These are phyloP conservation scores for Psilocybe subaeruginosa DNA, from an alignment of 768 basidiomycete genomes.

Conservation along the genomic window DNA sequence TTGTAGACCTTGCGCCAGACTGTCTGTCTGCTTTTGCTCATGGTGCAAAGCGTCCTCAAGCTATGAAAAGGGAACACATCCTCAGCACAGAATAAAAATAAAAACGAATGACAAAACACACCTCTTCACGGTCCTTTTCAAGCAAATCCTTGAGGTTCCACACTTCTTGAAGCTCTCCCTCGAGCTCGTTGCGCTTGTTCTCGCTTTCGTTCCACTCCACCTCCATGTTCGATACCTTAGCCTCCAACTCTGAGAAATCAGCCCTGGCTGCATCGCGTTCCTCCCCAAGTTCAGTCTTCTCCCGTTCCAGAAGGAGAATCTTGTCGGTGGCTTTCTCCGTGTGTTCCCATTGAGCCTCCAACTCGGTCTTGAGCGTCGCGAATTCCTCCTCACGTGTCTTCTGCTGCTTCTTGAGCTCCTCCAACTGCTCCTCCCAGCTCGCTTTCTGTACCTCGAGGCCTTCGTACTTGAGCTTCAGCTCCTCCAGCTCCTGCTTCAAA, in stretches of 20 bases:
- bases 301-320: conserved; percentile 35
- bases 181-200: conserved; percentile 56
- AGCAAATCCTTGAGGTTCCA: conserved; percentile 54
- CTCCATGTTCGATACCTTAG: conserved; percentile 49
- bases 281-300: conserved; percentile 33
- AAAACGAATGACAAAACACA: conserved; percentile 27
- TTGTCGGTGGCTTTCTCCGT: conserved; percentile 59
- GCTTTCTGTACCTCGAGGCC: conserved; percentile 47
- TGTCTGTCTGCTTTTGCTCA: conserved; percentile 54
- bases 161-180: conserved; percentile 55
- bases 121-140: conserved; percentile 60
- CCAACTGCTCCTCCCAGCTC: conserved; percentile 44
- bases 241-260: conserved; percentile 45
- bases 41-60: conserved; percentile 55
- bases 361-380: conserved; percentile 56
- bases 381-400: conserved; percentile 47
- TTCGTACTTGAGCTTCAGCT: conserved; percentile 43
- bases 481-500: conserved; percentile 57
- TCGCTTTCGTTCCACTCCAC: conserved; percentile 59
- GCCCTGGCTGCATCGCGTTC: conserved; percentile 43
- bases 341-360: conserved; percentile 73
- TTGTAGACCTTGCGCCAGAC: conserved; percentile 49
- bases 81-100: neutral
- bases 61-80: conserved; percentile 30
- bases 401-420: conserved; percentile 41